These are phyloP conservation scores for Metschnikowia lachancei DNA, from an alignment of 805 yeast genomes.

Conservation along the genomic window DNA sequence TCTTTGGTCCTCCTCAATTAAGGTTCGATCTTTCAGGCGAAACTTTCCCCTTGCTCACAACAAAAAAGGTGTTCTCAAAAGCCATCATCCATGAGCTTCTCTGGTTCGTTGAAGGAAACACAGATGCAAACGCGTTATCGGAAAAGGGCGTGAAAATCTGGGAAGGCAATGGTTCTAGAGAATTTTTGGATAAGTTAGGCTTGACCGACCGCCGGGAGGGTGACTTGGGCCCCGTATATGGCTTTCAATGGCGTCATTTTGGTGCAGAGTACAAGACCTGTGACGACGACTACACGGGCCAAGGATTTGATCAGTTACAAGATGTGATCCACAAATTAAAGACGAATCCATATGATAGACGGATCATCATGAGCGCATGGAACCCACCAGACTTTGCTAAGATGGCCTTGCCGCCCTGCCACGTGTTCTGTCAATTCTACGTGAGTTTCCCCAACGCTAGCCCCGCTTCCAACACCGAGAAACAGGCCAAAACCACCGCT, in stretches of 20 bases:
- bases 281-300: constrained; percentile 79
- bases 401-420: constrained; percentile 99
- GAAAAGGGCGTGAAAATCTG: constrained; percentile 93
- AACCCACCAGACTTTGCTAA: constrained; percentile 90
- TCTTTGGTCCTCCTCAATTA: constrained; percentile 95
- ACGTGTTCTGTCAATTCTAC: constrained; percentile 91
- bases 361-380: constrained; percentile 97
- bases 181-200: constrained; percentile 81
- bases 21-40: constrained; percentile 74
- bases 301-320: constrained; percentile 88
- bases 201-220: constrained; percentile 80
- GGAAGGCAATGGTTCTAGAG: constrained; percentile 98
- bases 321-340: constrained; percentile 77
- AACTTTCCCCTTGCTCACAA: constrained; percentile 82
- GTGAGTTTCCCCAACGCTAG: constrained; percentile 70
- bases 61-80: constrained; percentile 85
- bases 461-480: constrained; percentile 13
- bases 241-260: constrained; percentile 99
- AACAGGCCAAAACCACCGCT: constrained; percentile 16
- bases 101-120: constrained; percentile 90
- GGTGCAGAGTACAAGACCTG: constrained; percentile 91
- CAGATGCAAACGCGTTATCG: constrained; percentile 76
- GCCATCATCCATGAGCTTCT: constrained; percentile 86
- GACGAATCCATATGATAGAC: constrained; percentile 88
- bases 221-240: constrained; percentile 97